A percentile compares a stretch with the other conserved stretches of the same genome.
phyloP scores from a whole-genome alignment of 1,284 basidiomycete species.

The Apiotrichum veenhuisii region DNA sequence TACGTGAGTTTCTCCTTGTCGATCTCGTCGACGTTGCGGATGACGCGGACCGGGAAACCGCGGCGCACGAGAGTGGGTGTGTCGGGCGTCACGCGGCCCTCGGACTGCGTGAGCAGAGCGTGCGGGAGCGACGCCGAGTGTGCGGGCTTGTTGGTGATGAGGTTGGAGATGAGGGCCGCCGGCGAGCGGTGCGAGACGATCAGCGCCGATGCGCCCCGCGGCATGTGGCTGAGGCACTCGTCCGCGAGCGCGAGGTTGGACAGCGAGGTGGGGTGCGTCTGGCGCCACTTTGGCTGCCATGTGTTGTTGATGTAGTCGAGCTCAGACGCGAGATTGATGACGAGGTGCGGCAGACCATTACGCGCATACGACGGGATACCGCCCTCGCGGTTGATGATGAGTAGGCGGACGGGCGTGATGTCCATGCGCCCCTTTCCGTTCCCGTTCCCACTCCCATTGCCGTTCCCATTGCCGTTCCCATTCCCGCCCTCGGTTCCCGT shows the following conservation, averaged over 20 bases:
- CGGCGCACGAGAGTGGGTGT: conserved; percentile 90
- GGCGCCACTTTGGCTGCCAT: conserved; percentile 72
- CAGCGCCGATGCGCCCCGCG: conserved; percentile 83
- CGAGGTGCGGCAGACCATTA: conserved; percentile 86
- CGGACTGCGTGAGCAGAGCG: conserved; percentile 72
- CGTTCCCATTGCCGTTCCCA: neutral
- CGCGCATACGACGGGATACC: conserved; percentile 97
- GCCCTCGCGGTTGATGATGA: conserved; percentile 97
- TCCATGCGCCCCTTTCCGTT: conserved; percentile 49
- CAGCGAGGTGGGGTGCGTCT: conserved; percentile 79
- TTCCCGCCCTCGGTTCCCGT: neutral
- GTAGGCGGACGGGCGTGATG: conserved; percentile 84
- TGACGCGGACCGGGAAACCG: conserved; percentile 79
- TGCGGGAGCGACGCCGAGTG: conserved; percentile 93
- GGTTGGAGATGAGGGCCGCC: conserved; percentile 88
- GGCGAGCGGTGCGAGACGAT: conserved; percentile 97
- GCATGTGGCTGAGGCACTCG: conserved; percentile 89
- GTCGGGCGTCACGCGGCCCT: conserved; percentile 76
- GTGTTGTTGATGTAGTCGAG: conserved; percentile 80
- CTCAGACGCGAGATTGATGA: conserved; percentile 91
- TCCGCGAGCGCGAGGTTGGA: conserved; percentile 82
- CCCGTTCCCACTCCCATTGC: neutral
- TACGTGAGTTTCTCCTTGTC: conserved; percentile 71
- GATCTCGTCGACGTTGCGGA: conserved; percentile 61
- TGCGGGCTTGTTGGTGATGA: conserved; percentile 98